A percentile compares a stretch with the other conserved stretches of the same genome.
Conservation (phyloP, 2,329 filamentous ascomycete genomes). For the Fusarium euwallaceae region DNA sequence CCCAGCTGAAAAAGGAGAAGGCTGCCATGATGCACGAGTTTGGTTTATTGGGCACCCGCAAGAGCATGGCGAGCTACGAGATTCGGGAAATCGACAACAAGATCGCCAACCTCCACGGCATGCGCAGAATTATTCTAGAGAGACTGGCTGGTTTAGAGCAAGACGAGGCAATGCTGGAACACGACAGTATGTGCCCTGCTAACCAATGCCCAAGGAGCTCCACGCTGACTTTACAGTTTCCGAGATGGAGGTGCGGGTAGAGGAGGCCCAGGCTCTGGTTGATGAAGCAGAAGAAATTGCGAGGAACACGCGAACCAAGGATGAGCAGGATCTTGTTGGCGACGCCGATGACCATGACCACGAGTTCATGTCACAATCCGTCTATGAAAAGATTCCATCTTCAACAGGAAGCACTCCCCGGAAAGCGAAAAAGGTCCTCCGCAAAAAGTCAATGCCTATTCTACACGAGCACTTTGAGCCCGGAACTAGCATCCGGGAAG, state of each 20-base stretch:
- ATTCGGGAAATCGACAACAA: constrained; percentile 98
- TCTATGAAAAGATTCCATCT: constrained; percentile 90
- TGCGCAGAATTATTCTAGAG: constrained; percentile 93
- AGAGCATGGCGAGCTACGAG: constrained; percentile 97
- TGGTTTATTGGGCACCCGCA: constrained; percentile 91
- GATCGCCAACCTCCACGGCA: constrained; percentile 90
- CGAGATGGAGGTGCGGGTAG: constrained; percentile 72
- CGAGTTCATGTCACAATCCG: constrained; percentile 96
- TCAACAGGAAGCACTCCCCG: constrained; percentile 62
- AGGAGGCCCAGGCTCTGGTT: constrained; percentile 70
- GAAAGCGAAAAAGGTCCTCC: constrained; percentile 67
- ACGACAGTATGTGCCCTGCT: constrained; percentile 75
- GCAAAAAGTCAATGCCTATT: constrained; percentile 90
- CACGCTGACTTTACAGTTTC: constrained; percentile 64
- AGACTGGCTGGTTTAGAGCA: constrained; percentile 88
- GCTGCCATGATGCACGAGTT: constrained; percentile 84
- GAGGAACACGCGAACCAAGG: constrained; percentile 63
- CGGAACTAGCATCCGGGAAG: constrained; percentile 87
- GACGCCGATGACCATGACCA: constrained; percentile 62
- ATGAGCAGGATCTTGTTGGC: constrained; percentile 66
- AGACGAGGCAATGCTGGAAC: constrained; percentile 90
- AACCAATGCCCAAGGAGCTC: neutral
- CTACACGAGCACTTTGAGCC: constrained; percentile 95
- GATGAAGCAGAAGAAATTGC: constrained; percentile 71
- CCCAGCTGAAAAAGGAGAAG: constrained; percentile 84